Percentiles rank a stretch among this genome's conserved stretches.
These are phyloP conservation scores for Lanmaoa rubissima DNA, from an alignment of 768 basidiomycete species.

Conservation along the genomic window DNA sequence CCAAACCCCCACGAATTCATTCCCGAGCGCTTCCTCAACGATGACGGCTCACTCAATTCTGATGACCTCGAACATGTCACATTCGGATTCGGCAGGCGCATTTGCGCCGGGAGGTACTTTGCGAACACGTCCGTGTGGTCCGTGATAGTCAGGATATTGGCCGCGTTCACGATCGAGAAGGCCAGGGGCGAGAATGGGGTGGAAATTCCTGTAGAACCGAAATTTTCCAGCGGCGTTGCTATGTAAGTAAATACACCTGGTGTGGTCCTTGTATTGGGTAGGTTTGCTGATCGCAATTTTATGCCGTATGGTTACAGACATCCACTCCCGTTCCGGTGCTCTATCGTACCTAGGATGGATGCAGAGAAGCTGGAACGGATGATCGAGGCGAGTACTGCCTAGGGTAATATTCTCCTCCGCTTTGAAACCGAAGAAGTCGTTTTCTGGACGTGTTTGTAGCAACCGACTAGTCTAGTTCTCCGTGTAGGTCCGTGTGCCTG, in stretches of 20 bases:
- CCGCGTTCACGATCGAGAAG: constrained; percentile 16
- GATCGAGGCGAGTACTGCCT: constrained; percentile 14
- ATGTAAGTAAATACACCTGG: constrained; percentile 9
- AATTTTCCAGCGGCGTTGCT: not conserved
- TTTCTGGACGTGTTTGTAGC: not conserved
- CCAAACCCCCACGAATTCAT: constrained; percentile 36
- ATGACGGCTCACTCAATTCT: constrained; percentile 17
- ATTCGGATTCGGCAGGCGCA: constrained; percentile 32
- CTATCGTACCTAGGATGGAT: constrained; percentile 10
- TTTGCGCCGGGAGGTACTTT: constrained; percentile 30
- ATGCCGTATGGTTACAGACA: not conserved
- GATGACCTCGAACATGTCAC: constrained; percentile 11
- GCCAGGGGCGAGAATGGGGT: constrained; percentile 18
- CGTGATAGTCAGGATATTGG: constrained; percentile 17
- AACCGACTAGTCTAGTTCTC: not conserved
- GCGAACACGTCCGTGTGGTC: constrained; percentile 26
- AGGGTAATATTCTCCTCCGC: not conserved
- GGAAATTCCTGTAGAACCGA: constrained; percentile 20
- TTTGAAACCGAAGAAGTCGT: not conserved
- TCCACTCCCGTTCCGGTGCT: constrained; percentile 18
- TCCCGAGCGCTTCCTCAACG: constrained; percentile 41
- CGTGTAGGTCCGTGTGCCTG: not conserved
- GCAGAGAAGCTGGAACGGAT: constrained; percentile 10
- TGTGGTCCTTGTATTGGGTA: not conserved
- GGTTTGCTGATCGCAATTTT: not conserved